phyloP scores from a whole-genome alignment of 2,329 filamentous ascomycete genomes.

The Juglanconis sp. region DNA sequence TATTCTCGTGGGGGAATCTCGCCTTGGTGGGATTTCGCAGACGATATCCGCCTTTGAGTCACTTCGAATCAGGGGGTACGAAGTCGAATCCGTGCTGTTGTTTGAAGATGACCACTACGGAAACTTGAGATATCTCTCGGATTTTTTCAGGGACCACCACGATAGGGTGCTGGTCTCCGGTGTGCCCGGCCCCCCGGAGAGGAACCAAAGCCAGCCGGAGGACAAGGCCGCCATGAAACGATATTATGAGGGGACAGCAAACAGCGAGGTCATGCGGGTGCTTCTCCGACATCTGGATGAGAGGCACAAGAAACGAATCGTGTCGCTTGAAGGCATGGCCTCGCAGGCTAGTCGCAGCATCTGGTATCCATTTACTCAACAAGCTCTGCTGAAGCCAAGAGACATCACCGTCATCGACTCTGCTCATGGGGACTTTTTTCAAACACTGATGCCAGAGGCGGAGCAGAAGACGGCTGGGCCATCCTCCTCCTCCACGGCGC shows the following conservation, averaged over 20 bases:
- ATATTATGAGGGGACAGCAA: background rate
- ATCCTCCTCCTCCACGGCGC: too few relatives aligned
- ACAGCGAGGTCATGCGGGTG: background rate
- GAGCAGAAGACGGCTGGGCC: too few relatives aligned
- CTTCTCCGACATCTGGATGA: conserved; percentile 49
- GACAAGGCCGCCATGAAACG: background rate
- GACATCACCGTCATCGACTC: conserved; percentile 77
- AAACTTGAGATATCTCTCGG: conserved; percentile 64
- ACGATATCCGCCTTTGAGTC: conserved; percentile 81
- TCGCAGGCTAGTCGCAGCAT: conserved; percentile 60
- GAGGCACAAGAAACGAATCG: conserved; percentile 55
- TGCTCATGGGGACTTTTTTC: conserved; percentile 75
- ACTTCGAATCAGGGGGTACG: conserved; percentile 72
- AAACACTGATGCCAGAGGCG: conserved; percentile 39
- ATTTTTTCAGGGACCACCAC: conserved; percentile 61
- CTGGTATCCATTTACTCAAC: conserved; percentile 88
- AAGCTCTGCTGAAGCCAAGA: conserved; percentile 57
- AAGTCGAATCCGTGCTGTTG: conserved; percentile 66
- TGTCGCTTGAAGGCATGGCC: conserved; percentile 59
- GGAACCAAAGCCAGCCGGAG: background rate
- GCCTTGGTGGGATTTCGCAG: conserved; percentile 74
- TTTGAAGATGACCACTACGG: conserved; percentile 65
- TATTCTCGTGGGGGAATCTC: conserved; percentile 70
- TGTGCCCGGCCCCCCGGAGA: background rate
- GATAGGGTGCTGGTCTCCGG: conserved; percentile 31